Base-by-base conservation (phyloP, 495 filamentous ascomycete species). In the Friedmanniomyces endolithicus region DNA sequence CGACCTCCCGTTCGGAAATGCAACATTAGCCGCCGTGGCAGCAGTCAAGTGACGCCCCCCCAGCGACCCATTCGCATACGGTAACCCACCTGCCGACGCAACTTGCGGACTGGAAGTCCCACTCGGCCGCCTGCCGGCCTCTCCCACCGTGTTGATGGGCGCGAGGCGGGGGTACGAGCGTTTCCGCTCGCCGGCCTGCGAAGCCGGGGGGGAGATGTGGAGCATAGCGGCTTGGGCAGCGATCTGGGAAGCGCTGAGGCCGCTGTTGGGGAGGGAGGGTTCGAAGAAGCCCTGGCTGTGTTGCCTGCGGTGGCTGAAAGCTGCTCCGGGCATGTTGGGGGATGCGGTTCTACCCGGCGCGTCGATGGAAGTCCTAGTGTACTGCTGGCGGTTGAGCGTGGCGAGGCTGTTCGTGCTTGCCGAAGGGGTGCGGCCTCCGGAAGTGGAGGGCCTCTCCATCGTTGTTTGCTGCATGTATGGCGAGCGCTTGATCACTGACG, bases 211-310 rank as follows among this genome's bases (percentile, higher is more conserved):
- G 27, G 56, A 62, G 8, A 54, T 27, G 49, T 75, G 74, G 55
- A 84, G 85, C 80, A 95, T 90, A 23, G 88, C 88, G 19, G 90
- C 80, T 71, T 96, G 90, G 23, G 89, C 90, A 19, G 90, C 90
- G 61, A 94, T 94, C 64, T 87, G 81, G 56, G 87, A 90, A 8
- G 89, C 86, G 2, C 82, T 81, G 43, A 87, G 70, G 45, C 74
- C 74, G 65, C 67, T 60, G 64, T 69, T 62, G 1, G 88, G 86
- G 31, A 95, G 71, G 27, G 82, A 82, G 6, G 90, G 86, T 68
- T 96, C 89, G 63, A 95, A 96, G 70, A 88, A 83, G 53, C 90
- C 90, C 61, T 90, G 87, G 20, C 83, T 90, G 61, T 89, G 82
- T 64, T 84, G 79, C 56, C 81, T 71, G 23, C 67, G 63, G 20